These are phyloP conservation scores for Paecilomyces sp. DNA, from an alignment of 2,329 filamentous ascomycete species.

Conservation along the genomic window DNA sequence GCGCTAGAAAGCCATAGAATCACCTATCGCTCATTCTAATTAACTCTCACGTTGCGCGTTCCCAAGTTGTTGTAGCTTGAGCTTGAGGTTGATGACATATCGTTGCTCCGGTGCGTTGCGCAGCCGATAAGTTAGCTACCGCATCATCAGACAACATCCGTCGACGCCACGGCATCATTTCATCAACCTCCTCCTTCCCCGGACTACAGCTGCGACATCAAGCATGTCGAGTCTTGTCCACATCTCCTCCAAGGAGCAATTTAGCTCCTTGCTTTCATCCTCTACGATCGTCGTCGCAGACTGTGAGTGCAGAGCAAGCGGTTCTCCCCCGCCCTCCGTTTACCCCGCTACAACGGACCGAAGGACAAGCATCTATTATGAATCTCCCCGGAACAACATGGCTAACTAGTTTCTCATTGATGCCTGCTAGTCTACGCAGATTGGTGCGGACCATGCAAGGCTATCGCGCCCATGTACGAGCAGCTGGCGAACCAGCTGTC, in stretches of 20 bases:
- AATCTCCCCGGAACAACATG: slow-evolving; percentile 3
- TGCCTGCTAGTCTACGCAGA: slow-evolving; percentile 67
- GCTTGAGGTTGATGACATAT: background rate
- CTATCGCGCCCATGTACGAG: slow-evolving; percentile 77
- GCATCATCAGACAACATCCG: background rate
- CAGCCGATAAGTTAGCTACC: background rate
- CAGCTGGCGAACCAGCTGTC: slow-evolving; percentile 65
- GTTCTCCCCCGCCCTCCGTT: slow-evolving; percentile 2
- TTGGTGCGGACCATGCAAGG: slow-evolving; percentile 78
- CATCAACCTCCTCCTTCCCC: slow-evolving; percentile 10
- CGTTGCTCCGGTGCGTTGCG: background rate
- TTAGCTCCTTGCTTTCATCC: slow-evolving; percentile 59
- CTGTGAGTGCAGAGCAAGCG: slow-evolving; percentile 55
- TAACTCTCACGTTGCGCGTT: background rate
- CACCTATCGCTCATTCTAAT: background rate
- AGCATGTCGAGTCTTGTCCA: slow-evolving; percentile 36
- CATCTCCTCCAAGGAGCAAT: slow-evolving; percentile 61
- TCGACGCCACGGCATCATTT: background rate
- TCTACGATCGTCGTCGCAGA: slow-evolving; percentile 79
- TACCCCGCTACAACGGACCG: slow-evolving; percentile 1
- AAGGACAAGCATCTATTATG: background rate
- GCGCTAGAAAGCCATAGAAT: background rate
- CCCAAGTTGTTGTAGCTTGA: background rate
- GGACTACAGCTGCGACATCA: slow-evolving; percentile 13
- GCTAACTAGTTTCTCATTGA: slow-evolving; percentile 15